phyloP scores from a whole-genome alignment of 352 stramenopile species.

The Globisporangium viniferum region DNA sequence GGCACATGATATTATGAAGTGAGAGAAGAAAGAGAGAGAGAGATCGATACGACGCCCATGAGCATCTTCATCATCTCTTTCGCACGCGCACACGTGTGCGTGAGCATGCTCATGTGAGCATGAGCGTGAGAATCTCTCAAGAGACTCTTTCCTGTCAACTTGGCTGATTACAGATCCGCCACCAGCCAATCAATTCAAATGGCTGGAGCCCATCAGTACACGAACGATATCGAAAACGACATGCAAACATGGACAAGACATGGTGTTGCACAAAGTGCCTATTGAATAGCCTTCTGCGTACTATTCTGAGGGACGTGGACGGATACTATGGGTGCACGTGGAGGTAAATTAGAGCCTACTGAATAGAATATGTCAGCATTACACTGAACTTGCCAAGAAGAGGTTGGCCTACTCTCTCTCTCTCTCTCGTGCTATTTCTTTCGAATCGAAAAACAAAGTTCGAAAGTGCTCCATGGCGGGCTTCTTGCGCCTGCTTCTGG shows the following conservation, averaged over 20 bases:
- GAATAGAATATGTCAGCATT: background rate
- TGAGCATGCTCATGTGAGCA: background rate
- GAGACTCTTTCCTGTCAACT: background rate
- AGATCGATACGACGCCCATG: too few species aligned
- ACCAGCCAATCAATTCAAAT: background rate
- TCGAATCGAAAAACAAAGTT: slow-evolving; percentile 1
- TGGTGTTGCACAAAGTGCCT: background rate
- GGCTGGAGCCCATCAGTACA: background rate
- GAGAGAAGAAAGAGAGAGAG: background rate
- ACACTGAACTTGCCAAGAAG: background rate
- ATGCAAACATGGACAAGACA: background rate
- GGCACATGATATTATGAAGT: background rate
- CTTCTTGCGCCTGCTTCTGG: background rate
- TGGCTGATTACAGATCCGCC: background rate
- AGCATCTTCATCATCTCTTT: background rate
- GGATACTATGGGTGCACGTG: background rate
- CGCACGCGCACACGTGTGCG: background rate
- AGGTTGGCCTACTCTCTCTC: background rate
- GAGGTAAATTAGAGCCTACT: background rate
- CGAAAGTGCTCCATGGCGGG: background rate
- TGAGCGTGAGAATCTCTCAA: background rate
- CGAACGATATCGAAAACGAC: background rate
- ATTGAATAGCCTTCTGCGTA: background rate
- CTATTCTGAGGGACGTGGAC: background rate
- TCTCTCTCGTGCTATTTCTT: background rate